Percentiles rank a stretch among this genome's conserved stretches.
phyloP scores from a whole-genome alignment of 306 rosid species.

The Sphenostylis stenocarpa region DNA sequence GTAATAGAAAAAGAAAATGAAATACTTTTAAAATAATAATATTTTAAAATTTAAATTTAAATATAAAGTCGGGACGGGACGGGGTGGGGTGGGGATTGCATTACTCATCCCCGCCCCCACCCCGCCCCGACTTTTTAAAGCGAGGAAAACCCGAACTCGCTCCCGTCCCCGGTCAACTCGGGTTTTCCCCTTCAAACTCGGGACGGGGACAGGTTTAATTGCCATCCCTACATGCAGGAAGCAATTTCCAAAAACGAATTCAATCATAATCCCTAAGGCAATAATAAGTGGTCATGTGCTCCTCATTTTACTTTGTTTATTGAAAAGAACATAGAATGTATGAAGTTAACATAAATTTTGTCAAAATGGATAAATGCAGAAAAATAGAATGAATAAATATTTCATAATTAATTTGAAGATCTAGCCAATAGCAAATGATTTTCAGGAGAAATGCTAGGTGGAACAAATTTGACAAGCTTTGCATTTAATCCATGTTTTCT shows the following conservation, averaged over 20 bases:
- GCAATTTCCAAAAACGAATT: neutral
- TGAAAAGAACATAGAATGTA: neutral
- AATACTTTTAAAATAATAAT: no score
- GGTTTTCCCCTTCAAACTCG: no score
- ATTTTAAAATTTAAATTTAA: no score
- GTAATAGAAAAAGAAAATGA: no score
- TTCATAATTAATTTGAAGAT: conserved; percentile 2
- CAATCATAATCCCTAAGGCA: neutral
- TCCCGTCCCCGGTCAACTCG: no score
- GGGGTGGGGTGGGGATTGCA: no score
- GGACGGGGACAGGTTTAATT: no score
- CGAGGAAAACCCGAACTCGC: no score
- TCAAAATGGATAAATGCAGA: neutral
- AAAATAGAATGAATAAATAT: neutral
- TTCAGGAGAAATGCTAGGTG: conserved; percentile 79
- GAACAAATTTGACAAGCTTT: conserved; percentile 78
- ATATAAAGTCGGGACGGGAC: no score
- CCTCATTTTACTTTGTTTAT: neutral
- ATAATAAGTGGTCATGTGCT: neutral
- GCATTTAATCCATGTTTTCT: conserved; percentile 68
- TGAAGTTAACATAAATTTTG: conserved; percentile 6
- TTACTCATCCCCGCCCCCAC: no score
- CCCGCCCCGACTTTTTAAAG: no score
- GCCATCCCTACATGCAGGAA: no score
- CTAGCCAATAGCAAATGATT: conserved; percentile 77